Percentiles rank a stretch among this genome's conserved stretches.
Evolutionary conservation across 352 stramenopile genomes (phyloP).

Genomic region (Pythium aristosporum): DNA sequence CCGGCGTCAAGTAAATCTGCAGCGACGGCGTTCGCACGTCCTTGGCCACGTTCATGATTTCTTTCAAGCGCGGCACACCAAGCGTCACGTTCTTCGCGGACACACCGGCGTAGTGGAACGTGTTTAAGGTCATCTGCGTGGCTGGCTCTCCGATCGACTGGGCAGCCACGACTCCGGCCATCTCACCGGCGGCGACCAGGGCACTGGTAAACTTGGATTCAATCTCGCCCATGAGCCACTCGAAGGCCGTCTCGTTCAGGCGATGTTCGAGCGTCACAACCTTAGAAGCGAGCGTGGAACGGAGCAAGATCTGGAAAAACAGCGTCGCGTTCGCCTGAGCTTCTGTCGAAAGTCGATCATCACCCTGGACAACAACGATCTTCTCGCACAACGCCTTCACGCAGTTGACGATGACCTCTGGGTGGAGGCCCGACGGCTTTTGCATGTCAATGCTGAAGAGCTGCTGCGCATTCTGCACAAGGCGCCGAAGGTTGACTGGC

Average conservation of each 20-base stretch:
- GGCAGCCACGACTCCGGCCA: slow-evolving; percentile 95
- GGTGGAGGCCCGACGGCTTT: slow-evolving; percentile 93
- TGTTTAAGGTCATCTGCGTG: slow-evolving; percentile 98
- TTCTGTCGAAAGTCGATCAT: slow-evolving; percentile 94
- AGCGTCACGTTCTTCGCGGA: slow-evolving; percentile 99
- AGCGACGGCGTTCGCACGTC: slow-evolving; percentile 98
- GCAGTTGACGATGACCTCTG: slow-evolving; percentile 85
- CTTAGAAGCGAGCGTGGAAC: slow-evolving; percentile 96
- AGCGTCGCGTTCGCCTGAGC: slow-evolving; percentile 98
- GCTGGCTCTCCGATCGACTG: slow-evolving; percentile 97
- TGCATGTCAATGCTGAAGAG: slow-evolving; percentile 92
- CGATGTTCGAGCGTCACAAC: slow-evolving; percentile 95
- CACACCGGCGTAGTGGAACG: slow-evolving; percentile 99
- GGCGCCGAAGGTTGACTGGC: slow-evolving; percentile 92
- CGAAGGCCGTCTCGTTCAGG: slow-evolving; percentile 86
- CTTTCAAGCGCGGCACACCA: slow-evolving; percentile 97
- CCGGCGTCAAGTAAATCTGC: slow-evolving; percentile 93
- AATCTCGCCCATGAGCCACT: slow-evolving; percentile 95
- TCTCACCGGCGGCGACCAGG: slow-evolving; percentile 93
- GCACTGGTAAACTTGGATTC: slow-evolving; percentile 90
- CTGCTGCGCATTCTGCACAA: slow-evolving; percentile 97
- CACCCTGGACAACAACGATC: slow-evolving; percentile 95
- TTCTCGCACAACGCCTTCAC: slow-evolving; percentile 94
- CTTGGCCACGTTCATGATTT: slow-evolving; percentile 97
- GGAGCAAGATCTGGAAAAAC: slow-evolving; percentile 97